A percentile compares a stretch with the other conserved stretches of the same genome.
phyloP scores from a whole-genome alignment of 495 filamentous ascomycete genomes.

The Pyrenula aspistea region DNA sequence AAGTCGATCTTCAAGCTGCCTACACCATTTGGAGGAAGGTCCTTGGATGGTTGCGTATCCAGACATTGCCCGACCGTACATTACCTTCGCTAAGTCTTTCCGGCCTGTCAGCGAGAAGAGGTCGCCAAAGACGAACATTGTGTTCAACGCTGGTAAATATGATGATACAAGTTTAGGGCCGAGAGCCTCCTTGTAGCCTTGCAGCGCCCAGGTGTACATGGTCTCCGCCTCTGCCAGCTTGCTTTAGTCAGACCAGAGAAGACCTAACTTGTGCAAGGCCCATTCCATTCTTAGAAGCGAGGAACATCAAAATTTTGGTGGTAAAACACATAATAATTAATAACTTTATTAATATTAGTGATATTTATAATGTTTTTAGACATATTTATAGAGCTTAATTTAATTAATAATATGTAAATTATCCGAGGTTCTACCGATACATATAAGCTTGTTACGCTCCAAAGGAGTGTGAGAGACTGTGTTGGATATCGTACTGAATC shows the following conservation, averaged over 20 bases:
- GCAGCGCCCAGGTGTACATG: slow-evolving; percentile 8
- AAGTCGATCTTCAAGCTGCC: slow-evolving; percentile 8
- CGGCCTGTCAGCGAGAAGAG: slow-evolving; percentile 11
- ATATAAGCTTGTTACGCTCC: no score
- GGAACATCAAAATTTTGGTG: no score
- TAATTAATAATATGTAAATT: no score
- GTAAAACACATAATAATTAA: no score
- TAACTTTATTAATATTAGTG: no score
- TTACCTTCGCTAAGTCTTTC: slow-evolving; percentile 11
- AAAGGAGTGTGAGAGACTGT: no score
- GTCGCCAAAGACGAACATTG: slow-evolving; percentile 10
- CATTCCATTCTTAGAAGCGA: no score
- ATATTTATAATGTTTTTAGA: no score
- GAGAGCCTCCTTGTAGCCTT: slow-evolving; percentile 2
- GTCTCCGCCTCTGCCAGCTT: slow-evolving; percentile 9
- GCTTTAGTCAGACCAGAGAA: slow-evolving; percentile 6
- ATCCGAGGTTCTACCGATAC: no score
- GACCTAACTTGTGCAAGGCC: slow-evolving; percentile 3
- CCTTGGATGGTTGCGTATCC: slow-evolving; percentile 14
- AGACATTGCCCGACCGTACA: slow-evolving; percentile 13
- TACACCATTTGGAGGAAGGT: slow-evolving; percentile 10
- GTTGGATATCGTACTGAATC: no score
- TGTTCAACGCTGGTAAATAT: slow-evolving; percentile 14
- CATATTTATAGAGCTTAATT: no score
- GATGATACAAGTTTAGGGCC: slow-evolving; percentile 7